Evolutionary conservation across 305 asterid genomes (phyloP).

Genomic region (Fraxinus baroniana): DNA sequence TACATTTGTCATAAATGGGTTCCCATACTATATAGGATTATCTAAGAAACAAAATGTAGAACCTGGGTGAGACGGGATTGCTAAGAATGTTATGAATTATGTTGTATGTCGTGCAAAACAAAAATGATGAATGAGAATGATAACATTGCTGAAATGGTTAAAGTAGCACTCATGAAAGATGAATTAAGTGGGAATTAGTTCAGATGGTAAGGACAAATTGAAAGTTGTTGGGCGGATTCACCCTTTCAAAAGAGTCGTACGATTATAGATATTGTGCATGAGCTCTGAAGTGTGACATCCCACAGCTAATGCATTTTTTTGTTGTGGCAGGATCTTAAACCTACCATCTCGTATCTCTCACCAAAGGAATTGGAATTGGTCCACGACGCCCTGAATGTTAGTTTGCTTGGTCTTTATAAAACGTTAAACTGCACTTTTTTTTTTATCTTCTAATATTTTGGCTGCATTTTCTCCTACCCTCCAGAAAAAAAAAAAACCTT

Average conservation of each 20-base stretch:
- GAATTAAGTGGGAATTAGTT: background rate
- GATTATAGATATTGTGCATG: background rate
- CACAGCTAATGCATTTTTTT: constrained; percentile 15
- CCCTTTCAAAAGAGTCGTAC: background rate
- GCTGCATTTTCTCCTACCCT: background rate
- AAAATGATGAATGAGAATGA: background rate
- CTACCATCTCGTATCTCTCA: constrained; percentile 73
- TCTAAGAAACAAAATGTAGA: background rate
- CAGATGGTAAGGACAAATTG: background rate
- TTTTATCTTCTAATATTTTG: background rate
- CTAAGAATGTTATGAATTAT: background rate
- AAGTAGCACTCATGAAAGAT: background rate
- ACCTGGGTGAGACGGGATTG: background rate
- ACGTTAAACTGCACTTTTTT: background rate
- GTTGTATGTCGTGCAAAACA: constrained; percentile 3
- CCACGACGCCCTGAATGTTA: constrained; percentile 64
- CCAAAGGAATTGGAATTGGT: constrained; percentile 72
- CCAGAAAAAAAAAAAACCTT: background rate
- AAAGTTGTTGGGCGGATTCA: background rate
- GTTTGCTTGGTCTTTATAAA: constrained; percentile 28
- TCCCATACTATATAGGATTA: background rate
- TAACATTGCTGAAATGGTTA: background rate
- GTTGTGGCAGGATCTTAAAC: constrained; percentile 66
- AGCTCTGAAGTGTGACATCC: background rate
- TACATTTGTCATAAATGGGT: constrained; percentile 15